Evolutionary conservation across 2,329 filamentous ascomycete species (phyloP).

Genomic region (Colletotrichum magnum): DNA sequence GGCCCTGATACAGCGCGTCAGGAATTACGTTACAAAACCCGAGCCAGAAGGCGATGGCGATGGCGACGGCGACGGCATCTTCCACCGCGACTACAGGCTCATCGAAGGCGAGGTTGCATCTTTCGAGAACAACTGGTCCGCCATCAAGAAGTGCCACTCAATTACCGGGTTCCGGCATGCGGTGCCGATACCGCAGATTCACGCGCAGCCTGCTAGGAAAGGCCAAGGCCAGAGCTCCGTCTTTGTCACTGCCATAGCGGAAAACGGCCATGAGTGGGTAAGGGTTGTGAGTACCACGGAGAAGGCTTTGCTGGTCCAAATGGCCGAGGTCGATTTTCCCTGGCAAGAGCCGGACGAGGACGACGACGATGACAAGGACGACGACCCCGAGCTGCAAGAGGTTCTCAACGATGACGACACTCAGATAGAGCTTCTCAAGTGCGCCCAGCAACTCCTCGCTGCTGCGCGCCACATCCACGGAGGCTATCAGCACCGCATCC

Average conservation of each 20-base stretch:
- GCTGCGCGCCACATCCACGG: conserved; percentile 52
- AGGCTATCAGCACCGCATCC: conserved; percentile 52
- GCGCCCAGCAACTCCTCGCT: conserved; percentile 49
- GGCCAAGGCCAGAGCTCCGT: background rate
- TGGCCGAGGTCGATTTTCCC: conserved; percentile 56
- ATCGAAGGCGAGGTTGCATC: conserved; percentile 26
- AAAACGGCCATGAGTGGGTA: conserved; percentile 54
- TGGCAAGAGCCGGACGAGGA: conserved; percentile 50
- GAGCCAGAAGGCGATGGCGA: conserved; percentile 3
- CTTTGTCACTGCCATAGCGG: conserved; percentile 43
- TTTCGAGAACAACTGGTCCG: conserved; percentile 32
- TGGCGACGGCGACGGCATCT: conserved; percentile 4
- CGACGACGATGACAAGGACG: conserved; percentile 32
- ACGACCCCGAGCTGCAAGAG: conserved; percentile 48
- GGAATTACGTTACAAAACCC: background rate
- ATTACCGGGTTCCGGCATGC: conserved; percentile 33
- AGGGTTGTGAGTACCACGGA: conserved; percentile 49
- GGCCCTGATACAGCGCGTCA: conserved; percentile 19
- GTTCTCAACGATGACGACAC: conserved; percentile 53
- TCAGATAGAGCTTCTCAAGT: conserved; percentile 45
- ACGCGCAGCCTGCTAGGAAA: background rate
- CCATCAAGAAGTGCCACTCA: conserved; percentile 32
- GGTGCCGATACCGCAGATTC: conserved; percentile 18
- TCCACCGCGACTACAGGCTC: conserved; percentile 27
- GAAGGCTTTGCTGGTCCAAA: conserved; percentile 52